Base-by-base conservation (phyloP, 805 yeast species). In the Saturnispora halmiae region DNA sequence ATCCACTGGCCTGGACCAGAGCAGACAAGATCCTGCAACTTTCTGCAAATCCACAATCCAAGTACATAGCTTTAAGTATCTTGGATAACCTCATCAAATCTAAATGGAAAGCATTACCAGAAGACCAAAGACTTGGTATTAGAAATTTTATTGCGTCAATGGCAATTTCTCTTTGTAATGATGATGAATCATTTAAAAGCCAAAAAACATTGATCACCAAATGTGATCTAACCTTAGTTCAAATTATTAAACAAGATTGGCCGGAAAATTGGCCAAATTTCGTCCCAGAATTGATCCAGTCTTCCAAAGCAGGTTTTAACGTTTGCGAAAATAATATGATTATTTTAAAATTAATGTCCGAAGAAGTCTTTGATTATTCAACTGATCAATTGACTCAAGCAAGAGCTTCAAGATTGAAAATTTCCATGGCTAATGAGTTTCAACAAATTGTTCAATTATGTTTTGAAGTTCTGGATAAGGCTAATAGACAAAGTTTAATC, bases 311-410 rank as follows among this genome's bases (percentile, higher is more conserved):
- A 11, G 80, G 92, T 18, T 77, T 83, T 60, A 90, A 87, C 54
- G 96, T 92, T 39, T 92, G 98, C 66, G 98, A 92, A 63, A 92
- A 92, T 66, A 92, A 92, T 64, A 90, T 92, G 97, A 78, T 79
- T 46, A 88, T 92, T 45, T 71, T 92, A 58, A 82, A 82, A 53
- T 69, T 92, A 49, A 72, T 92, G 51, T 80, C 94, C 39, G 99
- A 92, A 65, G 99, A 92, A 64, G 94, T 92, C 15, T 92, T 90
- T 59, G 97, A 92, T 64, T 92, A 71, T 58, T 79, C 94, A n/a
- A 85, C 87, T 37, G 96, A 88, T 49, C 95, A 85, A 58, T 80
- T 92, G 84, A 92, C 99, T 33, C 96, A 86, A 63, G 95, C 95
- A 5, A 90, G 90, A 64, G 84, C 95, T 5, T 75, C 79, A 53